Evolutionary conservation across 768 basidiomycete genomes (phyloP).

Genomic region (Mycena albidolilacea): DNA sequence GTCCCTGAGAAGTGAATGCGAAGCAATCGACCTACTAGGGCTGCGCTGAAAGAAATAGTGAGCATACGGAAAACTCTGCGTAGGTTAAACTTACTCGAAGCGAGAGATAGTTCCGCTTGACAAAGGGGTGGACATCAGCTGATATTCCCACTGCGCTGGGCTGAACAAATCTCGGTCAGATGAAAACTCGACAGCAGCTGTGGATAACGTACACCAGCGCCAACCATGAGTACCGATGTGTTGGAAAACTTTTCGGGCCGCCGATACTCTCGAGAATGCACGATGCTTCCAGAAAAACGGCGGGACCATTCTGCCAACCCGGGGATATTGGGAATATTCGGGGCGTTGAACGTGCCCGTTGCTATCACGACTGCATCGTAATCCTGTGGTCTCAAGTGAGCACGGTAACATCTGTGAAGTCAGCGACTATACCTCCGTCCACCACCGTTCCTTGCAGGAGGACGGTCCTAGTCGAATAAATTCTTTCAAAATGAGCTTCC

Average conservation of each 20-base stretch:
- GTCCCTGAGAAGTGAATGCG: not conserved
- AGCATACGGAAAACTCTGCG: not conserved
- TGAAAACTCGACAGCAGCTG: not conserved
- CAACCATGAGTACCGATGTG: constrained; percentile 51
- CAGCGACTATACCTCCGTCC: constrained; percentile 33
- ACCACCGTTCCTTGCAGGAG: constrained; percentile 38
- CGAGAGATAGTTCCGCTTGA: constrained; percentile 43
- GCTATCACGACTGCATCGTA: constrained; percentile 43
- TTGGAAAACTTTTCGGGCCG: constrained; percentile 47
- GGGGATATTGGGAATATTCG: constrained; percentile 37
- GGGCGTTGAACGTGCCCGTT: constrained; percentile 41
- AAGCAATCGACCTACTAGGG: not conserved
- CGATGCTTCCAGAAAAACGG: constrained; percentile 44
- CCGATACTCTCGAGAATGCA: constrained; percentile 54
- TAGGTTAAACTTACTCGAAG: constrained; percentile 21
- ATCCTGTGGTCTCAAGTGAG: constrained; percentile 22
- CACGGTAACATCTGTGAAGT: not conserved
- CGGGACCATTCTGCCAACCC: constrained; percentile 45
- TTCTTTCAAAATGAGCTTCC: constrained; percentile 46
- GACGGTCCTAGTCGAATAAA: constrained; percentile 39
- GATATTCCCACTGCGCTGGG: constrained; percentile 46
- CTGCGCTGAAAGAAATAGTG: not conserved
- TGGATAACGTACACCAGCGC: constrained; percentile 42
- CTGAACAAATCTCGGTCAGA: constrained; percentile 14
- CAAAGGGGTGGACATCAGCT: constrained; percentile 41